Evolutionary conservation across 108 stramenopile species (phyloP), one percentile per base, ranked within the genome.

Genomic region (Stephanodiscus triporus): DNA sequence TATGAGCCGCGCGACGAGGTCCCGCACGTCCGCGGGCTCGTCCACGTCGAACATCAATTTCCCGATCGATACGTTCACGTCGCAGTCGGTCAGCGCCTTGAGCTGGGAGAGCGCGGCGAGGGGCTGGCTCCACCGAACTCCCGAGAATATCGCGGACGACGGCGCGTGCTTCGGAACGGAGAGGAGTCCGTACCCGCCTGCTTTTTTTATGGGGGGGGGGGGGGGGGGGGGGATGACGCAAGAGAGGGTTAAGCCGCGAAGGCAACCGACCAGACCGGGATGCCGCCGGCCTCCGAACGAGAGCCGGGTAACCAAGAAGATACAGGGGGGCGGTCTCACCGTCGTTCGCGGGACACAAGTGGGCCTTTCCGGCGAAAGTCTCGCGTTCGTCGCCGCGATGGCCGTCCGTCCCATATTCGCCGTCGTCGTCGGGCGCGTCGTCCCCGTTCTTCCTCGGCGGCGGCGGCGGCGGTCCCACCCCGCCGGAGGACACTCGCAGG

Each of bases 181-280:
- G 29, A 95, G 64, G 80, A 92, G 82, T 29, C 89, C 94, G 65
- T 92, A 95, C 45, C 94, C 94, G n/a, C 94, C 55, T 55, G 55
- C 26, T 55, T 26, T 14, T 1, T 22, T 23, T 9, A 0, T 29
- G 55, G 29, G 22, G 24, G 13, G 27, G 24, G 8, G 24, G 23
- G 29, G 24, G 9, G 17, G 9, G 49, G 20, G 17, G 49, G n/a
- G n/a, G n/a, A n/a, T n/a, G n/a, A n/a, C n/a, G n/a, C n/a, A n/a
- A n/a, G n/a, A n/a, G n/a, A n/a, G n/a, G n/a, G n/a, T n/a, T n/a
- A n/a, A n/a, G n/a, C n/a, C n/a, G n/a, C n/a, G n/a, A n/a, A n/a
- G n/a, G n/a, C n/a, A n/a, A n/a, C n/a, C n/a, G n/a, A n/a, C n/a
- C n/a, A n/a, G n/a, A n/a, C n/a, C n/a, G n/a, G n/a, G n/a, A n/a